These are phyloP conservation scores for Diplosphaera chodatii DNA, from an alignment of 139 green algal genomes.

Conservation along the genomic window DNA sequence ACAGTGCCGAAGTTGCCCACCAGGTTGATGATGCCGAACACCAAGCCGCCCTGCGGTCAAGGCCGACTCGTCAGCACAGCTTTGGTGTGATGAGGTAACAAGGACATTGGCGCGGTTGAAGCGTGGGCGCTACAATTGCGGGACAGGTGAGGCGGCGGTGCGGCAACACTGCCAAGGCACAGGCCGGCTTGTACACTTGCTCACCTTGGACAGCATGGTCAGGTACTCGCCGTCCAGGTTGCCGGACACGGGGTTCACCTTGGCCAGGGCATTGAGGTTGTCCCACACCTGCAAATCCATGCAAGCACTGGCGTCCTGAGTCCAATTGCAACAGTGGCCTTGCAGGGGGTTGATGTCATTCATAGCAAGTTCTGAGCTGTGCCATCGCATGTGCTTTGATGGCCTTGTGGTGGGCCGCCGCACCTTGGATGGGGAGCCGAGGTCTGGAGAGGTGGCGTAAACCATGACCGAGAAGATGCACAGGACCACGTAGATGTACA, in stretches of 20 bases:
- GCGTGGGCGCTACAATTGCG: too few species aligned
- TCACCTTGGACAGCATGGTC: slow-evolving; percentile 76
- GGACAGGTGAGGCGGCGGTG: too few species aligned
- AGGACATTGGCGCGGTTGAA: too few species aligned
- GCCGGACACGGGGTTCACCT: slow-evolving; percentile 48
- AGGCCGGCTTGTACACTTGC: not conserved
- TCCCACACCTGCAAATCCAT: slow-evolving; percentile 54
- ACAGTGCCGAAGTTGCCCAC: slow-evolving; percentile 89
- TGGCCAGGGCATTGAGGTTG: slow-evolving; percentile 37
- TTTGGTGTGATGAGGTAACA: too few species aligned
- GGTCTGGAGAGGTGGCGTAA: slow-evolving; percentile 49
- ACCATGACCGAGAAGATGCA: slow-evolving; percentile 79
- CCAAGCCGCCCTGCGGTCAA: slow-evolving; percentile 61
- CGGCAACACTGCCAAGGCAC: too few species aligned
- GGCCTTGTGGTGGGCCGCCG: too few species aligned
- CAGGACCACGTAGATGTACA: slow-evolving; percentile 82
- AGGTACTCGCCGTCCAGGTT: slow-evolving; percentile 86
- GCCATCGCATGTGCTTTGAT: too few species aligned
- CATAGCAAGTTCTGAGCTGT: too few species aligned
- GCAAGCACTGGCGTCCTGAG: not conserved
- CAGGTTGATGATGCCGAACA: slow-evolving; percentile 94
- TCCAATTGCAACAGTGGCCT: too few species aligned
- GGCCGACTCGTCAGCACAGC: too few species aligned
- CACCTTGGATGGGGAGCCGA: slow-evolving; percentile 45
- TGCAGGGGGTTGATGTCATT: too few species aligned